Evolutionary conservation across 176 grass and related monocot species (phyloP), one percentile per base, ranked within the genome.

Genomic region (Oryza meridionalis): DNA sequence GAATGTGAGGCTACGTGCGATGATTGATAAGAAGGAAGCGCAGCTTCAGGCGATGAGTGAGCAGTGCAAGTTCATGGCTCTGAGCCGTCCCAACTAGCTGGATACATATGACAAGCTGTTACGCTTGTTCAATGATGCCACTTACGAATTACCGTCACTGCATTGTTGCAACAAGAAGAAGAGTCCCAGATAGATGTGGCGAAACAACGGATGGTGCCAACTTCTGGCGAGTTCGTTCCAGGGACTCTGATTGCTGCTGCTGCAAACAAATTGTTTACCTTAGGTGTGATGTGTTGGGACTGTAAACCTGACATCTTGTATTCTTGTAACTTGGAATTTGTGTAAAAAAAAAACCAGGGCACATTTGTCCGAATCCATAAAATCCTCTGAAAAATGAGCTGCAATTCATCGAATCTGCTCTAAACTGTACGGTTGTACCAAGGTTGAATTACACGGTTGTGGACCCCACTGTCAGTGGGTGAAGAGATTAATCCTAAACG

Each of bases 61-160:
- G 79, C 93, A 95, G 77, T 95, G 91, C 89, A 95, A 95, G 89
- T 98, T 98, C 77, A 98, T 98, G 91, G 89, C 91, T 2, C 51
- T 98, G 75, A 93, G 82, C 51, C 78, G 69, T 61, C 47, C 77
- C 62, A 84, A 90, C 40, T 86, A 79, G 88, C 31, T 15, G 62
- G 45, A 25, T 35, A 26, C 24, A 42, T 31, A 65, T 67, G 58
- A 29, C 69, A 47, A 69, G 70, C 62, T 6, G 67, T 62, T 49
- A 62, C 15, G 12, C n/a, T 58, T 32, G 49, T 50, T 73, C 82
- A 67, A 85, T 77, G 37, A 79, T 80, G 74, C 78, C 70, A 74
- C 85, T 83, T 83, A 71, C 66, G 72, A 58, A 77, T 0, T 84
- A 67, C 77, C 19, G 5, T 82, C 77, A 66, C 32, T 85, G 35